Evolutionary conservation across 495 filamentous ascomycete species (phyloP).

Genomic region (Penicillium coffeae): DNA sequence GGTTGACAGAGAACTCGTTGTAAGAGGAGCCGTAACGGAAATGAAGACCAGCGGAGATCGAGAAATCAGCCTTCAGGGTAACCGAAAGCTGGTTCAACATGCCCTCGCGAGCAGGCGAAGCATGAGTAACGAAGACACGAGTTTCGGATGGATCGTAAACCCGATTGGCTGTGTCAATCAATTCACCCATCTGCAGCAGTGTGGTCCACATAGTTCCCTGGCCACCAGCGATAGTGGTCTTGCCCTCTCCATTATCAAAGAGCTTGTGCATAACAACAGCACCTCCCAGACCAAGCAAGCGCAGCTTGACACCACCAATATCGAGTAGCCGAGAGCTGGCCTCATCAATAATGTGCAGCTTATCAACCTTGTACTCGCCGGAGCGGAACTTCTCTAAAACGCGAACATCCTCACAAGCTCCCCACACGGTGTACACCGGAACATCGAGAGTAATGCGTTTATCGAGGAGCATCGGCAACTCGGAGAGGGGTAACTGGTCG

Average conservation of each 20-base stretch:
- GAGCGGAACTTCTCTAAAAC: conserved; percentile 98
- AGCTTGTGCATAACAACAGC: conserved; percentile 99
- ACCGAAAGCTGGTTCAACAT: conserved; percentile 98
- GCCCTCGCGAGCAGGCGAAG: conserved; percentile 93
- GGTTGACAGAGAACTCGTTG: conserved; percentile 99
- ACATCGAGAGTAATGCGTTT: conserved; percentile 86
- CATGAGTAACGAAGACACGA: conserved; percentile 96
- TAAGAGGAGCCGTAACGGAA: conserved; percentile 99
- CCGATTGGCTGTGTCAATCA: conserved; percentile 95
- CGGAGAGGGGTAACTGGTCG: conserved; percentile 86
- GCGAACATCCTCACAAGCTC: conserved; percentile 96
- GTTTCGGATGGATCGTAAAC: conserved; percentile 98
- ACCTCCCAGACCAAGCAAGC: conserved; percentile 88
- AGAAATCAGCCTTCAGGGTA: conserved; percentile 97
- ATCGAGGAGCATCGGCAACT: conserved; percentile 86
- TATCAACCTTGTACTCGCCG: conserved; percentile 95
- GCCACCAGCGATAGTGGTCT: conserved; percentile 96
- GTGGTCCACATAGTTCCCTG: conserved; percentile 99
- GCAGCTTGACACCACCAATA: conserved; percentile 92
- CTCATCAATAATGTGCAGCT: conserved; percentile 97
- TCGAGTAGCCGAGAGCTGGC: conserved; percentile 91
- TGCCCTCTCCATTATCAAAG: conserved; percentile 97
- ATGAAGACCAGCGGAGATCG: conserved; percentile 93
- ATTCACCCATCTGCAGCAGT: conserved; percentile 94
- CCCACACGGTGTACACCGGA: conserved; percentile 98